Evolutionary conservation across 331 rosid genomes (phyloP).

Genomic region (Malus hybrid): DNA sequence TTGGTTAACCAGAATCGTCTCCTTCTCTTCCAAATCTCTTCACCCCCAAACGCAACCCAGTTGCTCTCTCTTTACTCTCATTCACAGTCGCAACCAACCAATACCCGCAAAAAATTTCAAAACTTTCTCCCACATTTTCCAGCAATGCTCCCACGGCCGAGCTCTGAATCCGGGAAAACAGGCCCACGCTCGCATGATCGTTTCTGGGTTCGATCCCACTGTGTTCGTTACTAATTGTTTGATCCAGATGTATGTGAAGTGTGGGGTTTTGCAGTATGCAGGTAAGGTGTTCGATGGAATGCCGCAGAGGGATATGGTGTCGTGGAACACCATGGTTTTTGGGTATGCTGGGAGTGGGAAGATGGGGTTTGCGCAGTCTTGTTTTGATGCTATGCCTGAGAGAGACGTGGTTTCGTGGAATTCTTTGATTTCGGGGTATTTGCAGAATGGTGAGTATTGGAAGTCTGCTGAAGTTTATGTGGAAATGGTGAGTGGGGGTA

Average conservation of each 20-base stretch:
- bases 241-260: constrained; percentile 48
- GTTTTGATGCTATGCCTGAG: constrained; percentile 43
- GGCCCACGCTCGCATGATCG: constrained; percentile 58
- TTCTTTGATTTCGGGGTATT: neutral
- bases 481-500: constrained; percentile 29
- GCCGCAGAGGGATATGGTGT: constrained; percentile 14
- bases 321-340: constrained; percentile 75
- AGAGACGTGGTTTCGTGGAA: constrained; percentile 55
- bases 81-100: neutral
- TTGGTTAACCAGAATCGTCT: neutral
- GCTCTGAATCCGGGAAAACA: constrained; percentile 36
- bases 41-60: neutral
- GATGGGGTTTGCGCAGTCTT: constrained; percentile 32
- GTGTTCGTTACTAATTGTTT: constrained; percentile 61
- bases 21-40: constrained; percentile 18
- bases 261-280: constrained; percentile 32
- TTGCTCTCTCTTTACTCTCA: neutral
- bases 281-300: neutral
- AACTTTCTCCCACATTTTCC: neutral
- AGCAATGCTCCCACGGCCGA: neutral
- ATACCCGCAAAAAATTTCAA: neutral
- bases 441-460: constrained; percentile 25
- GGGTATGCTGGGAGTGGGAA: constrained; percentile 48
- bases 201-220: constrained; percentile 57
- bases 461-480: constrained; percentile 27